A percentile compares a stretch with the other conserved stretches of the same genome.
Evolutionary conservation across 768 basidiomycete genomes (phyloP).

Genomic region (Hygrophoropsis aurantiaca): DNA sequence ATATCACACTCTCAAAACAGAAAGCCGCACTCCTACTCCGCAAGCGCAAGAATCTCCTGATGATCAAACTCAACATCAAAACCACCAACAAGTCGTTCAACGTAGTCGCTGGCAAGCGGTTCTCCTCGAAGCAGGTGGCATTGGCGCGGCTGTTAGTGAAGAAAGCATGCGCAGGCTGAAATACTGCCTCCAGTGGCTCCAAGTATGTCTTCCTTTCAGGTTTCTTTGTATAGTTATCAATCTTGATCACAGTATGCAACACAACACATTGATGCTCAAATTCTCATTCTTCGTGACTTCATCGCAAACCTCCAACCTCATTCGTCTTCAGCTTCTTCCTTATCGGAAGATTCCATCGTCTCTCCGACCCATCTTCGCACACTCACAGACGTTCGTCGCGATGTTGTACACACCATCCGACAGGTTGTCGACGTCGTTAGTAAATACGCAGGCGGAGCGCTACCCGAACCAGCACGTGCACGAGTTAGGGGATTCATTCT

Average conservation of each 20-base stretch:
- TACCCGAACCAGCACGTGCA: slow-evolving; percentile 79
- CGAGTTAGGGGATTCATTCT: slow-evolving; percentile 78
- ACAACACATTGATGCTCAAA: slow-evolving; percentile 83
- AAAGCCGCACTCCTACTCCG: slow-evolving; percentile 23
- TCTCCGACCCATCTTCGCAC: slow-evolving; percentile 59
- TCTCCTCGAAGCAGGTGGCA: slow-evolving; percentile 81
- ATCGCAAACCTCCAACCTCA: slow-evolving; percentile 62
- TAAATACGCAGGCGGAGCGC: slow-evolving; percentile 81
- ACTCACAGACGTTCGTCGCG: slow-evolving; percentile 71
- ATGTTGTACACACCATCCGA: slow-evolving; percentile 86
- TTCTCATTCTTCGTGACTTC: slow-evolving; percentile 80
- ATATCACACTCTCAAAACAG: background rate
- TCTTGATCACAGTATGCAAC: slow-evolving; percentile 69
- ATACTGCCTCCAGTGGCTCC: slow-evolving; percentile 87
- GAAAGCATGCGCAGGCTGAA: slow-evolving; percentile 85
- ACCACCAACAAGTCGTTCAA: slow-evolving; percentile 57
- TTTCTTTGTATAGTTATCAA: background rate
- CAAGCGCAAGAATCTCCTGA: slow-evolving; percentile 10
- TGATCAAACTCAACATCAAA: slow-evolving; percentile 22
- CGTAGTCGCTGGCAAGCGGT: slow-evolving; percentile 87
- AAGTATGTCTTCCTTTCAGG: slow-evolving; percentile 45
- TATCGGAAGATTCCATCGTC: slow-evolving; percentile 29
- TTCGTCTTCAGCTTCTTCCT: slow-evolving; percentile 19
- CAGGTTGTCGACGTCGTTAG: slow-evolving; percentile 87
- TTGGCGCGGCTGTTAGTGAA: slow-evolving; percentile 86